Percentiles rank a stretch among this genome's conserved stretches.
phyloP scores from a whole-genome alignment of 1,284 basidiomycete genomes.

The Cryptococcus neoformans region DNA sequence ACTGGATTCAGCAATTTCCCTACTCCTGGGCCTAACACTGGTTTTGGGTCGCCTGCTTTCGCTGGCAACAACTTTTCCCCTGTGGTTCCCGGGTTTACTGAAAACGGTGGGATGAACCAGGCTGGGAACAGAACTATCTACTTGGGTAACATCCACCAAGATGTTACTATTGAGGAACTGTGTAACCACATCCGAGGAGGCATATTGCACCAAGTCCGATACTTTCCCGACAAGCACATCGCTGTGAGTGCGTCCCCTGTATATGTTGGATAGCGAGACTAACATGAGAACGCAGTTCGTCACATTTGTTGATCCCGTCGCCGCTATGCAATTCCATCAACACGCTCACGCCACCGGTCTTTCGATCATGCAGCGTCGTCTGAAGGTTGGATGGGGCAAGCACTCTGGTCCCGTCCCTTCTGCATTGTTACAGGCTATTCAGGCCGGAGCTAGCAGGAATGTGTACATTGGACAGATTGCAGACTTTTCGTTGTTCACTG shows the following conservation, averaged over 20 bases:
- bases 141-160: conserved; percentile 88
- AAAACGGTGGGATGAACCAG: conserved; percentile 13
- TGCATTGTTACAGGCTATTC: conserved; percentile 71
- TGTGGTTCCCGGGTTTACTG: conserved; percentile 13
- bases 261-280: not conserved
- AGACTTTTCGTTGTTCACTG: conserved; percentile 82
- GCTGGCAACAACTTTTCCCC: conserved; percentile 16
- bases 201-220: conserved; percentile 76
- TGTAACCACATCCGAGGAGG: conserved; percentile 93
- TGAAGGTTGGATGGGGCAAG: conserved; percentile 96
- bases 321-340: conserved; percentile 88
- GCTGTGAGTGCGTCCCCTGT: conserved; percentile 56
- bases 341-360: conserved; percentile 82
- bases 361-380: conserved; percentile 80
- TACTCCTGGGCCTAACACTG: conserved; percentile 12
- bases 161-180: conserved; percentile 85
- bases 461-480: conserved; percentile 92
- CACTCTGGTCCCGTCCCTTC: conserved; percentile 79
- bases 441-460: conserved; percentile 86
- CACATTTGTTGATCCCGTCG: conserved; percentile 83
- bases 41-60: conserved; percentile 18
- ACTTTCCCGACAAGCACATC: conserved; percentile 92
- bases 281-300: conserved; percentile 61
- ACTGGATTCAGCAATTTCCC: conserved; percentile 26
- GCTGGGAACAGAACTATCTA: conserved; percentile 78